Conservation (phyloP, 2,329 filamentous ascomycete species). For the Fusarium pilosicola region DNA sequence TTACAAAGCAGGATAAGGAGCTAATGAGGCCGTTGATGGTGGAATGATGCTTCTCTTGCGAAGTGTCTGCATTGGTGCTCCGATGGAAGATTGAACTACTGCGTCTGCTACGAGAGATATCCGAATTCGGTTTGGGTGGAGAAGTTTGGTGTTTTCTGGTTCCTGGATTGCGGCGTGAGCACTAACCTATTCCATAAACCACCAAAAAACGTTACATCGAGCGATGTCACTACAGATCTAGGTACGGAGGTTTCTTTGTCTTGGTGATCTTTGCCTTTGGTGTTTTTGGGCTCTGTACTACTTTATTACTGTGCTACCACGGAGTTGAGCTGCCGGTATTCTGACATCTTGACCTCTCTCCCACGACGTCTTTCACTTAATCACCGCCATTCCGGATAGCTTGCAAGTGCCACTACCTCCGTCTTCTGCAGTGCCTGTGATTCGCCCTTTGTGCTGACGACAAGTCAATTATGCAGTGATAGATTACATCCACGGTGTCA, state of each 20-base stretch:
- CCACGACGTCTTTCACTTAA: background rate
- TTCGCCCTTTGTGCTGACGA: background rate
- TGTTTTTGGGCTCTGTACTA: background rate
- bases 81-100: background rate
- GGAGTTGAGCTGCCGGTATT: background rate
- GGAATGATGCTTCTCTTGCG: background rate
- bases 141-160: background rate
- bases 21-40: background rate
- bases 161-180: background rate
- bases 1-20: slow-evolving; percentile 16
- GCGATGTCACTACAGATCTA: background rate
- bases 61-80: background rate
- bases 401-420: background rate
- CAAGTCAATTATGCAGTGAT: background rate
- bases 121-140: background rate
- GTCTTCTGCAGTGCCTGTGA: background rate
- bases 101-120: background rate
- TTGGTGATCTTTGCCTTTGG: background rate
- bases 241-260: background rate
- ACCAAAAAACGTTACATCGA: background rate
- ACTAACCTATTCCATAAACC: background rate
- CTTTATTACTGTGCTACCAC: background rate
- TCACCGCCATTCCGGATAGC: background rate
- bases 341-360: background rate
- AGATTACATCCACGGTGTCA: background rate